Evolutionary conservation across 495 filamentous ascomycete species (phyloP), one percentile per base, ranked within the genome.

Genomic region (Evansstolkia leycettana): DNA sequence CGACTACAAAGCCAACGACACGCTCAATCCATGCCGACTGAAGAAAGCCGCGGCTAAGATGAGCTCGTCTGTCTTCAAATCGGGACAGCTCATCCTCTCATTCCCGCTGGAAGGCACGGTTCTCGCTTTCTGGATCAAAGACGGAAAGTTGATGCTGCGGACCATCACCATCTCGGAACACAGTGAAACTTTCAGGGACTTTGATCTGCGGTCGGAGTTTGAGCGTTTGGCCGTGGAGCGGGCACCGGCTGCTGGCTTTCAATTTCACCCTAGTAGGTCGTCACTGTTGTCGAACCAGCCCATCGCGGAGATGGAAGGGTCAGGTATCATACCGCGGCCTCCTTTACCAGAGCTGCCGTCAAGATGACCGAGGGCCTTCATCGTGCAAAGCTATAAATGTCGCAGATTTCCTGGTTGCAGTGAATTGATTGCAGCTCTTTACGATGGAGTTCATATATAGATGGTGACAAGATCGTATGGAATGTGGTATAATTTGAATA

Each of bases 1-100:
- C 27, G 41, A 52, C 31, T 42, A 38, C 8, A 52, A 36, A 26
- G 15, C 42, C 11, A 38, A 34, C 25, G 49, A 45, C 3, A 32
- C 40, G 5, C 36, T 48, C 7, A 48, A 43, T 23, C 33, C 36
- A 5, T 34, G 39, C 11, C 39, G 39, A 19, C 27, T 46, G 34
- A 52, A 46, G 31, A 46, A 46, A 20, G 45, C 48, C 23, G 32
- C 43, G 13, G 38, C 41, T n/a, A 48, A 47, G 39, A 44, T 52
- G 5, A 36, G 39, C 25, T 41, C 43, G 1, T 44, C 49, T 1
- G 40, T 37, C 26, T 52, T 52, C 20, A 41, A 39, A 12, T 42
- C 46, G 0, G 40, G 49, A 2, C 40, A 52, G 15, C 18, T 52
- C 16, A 34, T 38, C 0, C 29, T 52, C 17, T 36, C 49, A 11